Percentiles rank a stretch among this genome's conserved stretches.
Conservation (phyloP, 2,329 filamentous ascomycete species). For the Cercospora sesami region DNA sequence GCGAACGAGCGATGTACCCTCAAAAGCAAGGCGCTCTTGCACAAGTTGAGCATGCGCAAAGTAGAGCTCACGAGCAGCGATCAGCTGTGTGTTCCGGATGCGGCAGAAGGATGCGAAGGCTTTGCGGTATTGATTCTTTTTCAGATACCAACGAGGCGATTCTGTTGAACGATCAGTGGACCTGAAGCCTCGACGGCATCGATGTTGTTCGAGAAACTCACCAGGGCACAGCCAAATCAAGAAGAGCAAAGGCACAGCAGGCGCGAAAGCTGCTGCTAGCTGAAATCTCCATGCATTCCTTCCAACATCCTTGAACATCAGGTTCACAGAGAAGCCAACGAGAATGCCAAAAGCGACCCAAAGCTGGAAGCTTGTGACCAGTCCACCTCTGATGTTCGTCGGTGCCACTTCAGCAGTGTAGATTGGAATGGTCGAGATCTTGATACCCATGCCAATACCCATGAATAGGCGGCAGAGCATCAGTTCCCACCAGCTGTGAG, state of each 20-base stretch:
- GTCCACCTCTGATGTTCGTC: slow-evolving; percentile 47
- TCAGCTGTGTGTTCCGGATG: slow-evolving; percentile 33
- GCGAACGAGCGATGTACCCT: slow-evolving; percentile 13
- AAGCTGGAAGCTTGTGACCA: slow-evolving; percentile 40
- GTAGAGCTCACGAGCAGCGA: slow-evolving; percentile 37
- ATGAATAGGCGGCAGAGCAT: slow-evolving; percentile 68
- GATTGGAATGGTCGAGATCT: slow-evolving; percentile 49
- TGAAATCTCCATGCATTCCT: slow-evolving; percentile 61
- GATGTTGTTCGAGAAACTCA: not conserved
- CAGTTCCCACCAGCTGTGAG: slow-evolving; percentile 70
- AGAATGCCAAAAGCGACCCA: slow-evolving; percentile 63
- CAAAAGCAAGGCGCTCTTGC: slow-evolving; percentile 31
- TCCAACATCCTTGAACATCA: slow-evolving; percentile 57
- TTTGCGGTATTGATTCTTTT: slow-evolving; percentile 27
- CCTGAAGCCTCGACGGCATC: not conserved
- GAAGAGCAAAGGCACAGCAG: slow-evolving; percentile 61
- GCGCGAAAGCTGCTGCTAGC: slow-evolving; percentile 64
- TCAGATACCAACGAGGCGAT: slow-evolving; percentile 33
- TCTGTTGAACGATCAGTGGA: slow-evolving; percentile 10
- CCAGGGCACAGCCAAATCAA: slow-evolving; percentile 53
- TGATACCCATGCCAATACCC: slow-evolving; percentile 54
- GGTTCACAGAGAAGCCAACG: slow-evolving; percentile 61
- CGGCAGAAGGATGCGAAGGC: slow-evolving; percentile 50
- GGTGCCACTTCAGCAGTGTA: slow-evolving; percentile 46
- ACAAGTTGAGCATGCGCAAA: slow-evolving; percentile 30